Percentiles rank a stretch among this genome's conserved stretches.
These are phyloP conservation scores for Malus hybrid DNA, from an alignment of 331 rosid species.

Conservation along the genomic window DNA sequence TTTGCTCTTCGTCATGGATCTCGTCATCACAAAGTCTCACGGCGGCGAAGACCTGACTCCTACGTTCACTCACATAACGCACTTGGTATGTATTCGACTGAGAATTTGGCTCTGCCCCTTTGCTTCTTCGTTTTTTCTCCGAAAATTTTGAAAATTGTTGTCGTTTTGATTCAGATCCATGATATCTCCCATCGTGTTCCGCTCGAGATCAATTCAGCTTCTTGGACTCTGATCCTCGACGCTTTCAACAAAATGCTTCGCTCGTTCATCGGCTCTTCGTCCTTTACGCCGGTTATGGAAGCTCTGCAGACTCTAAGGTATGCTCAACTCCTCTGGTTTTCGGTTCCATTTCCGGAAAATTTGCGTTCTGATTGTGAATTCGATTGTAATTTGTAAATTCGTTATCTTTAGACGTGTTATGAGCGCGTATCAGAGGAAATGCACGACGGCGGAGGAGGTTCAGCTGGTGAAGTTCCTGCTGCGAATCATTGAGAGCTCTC, in stretches of 20 bases:
- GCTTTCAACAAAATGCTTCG: constrained; percentile 42
- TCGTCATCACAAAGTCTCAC: constrained; percentile 26
- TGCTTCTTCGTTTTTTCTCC: not conserved
- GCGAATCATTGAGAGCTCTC: constrained; percentile 45
- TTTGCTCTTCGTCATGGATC: constrained; percentile 55
- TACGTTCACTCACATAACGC: constrained; percentile 38
- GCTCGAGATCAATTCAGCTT: constrained; percentile 47
- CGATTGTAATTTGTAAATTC: not conserved
- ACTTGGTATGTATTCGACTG: constrained; percentile 39
- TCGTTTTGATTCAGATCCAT: constrained; percentile 40
- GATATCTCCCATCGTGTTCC: constrained; percentile 45
- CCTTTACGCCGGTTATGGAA: constrained; percentile 30
- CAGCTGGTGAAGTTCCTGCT: constrained; percentile 62
- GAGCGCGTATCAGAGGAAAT: constrained; percentile 37
- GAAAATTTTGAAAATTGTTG: not conserved
- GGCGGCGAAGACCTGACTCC: constrained; percentile 21
- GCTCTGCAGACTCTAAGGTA: constrained; percentile 21
- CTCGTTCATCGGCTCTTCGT: constrained; percentile 27
- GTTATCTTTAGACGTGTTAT: constrained; percentile 43
- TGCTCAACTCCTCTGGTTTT: not conserved
- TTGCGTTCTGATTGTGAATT: not conserved
- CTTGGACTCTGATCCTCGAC: constrained; percentile 43
- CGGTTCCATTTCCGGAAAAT: not conserved
- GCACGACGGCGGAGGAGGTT: constrained; percentile 41
- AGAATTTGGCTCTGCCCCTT: not conserved